Evolutionary conservation across 2,329 filamentous ascomycete species (phyloP), one percentile per base, ranked within the genome.

Genomic region (Aspergillus eucalypticola): DNA sequence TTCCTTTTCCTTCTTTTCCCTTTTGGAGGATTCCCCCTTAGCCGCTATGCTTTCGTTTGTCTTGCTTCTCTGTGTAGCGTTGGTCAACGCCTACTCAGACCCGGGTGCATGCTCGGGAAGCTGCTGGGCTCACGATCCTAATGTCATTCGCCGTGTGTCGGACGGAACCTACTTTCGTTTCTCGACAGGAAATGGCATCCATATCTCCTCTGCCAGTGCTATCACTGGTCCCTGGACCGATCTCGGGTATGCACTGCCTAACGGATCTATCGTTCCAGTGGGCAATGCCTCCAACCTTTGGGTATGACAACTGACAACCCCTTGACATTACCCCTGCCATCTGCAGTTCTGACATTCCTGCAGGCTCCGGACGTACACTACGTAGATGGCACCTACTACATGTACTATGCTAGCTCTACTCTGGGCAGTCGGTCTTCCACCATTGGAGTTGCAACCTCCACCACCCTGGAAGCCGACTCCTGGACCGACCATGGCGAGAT

Each of bases 301-400:
- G 83, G 79, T 81, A 19, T 35, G 53, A 55, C 53, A 46, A 35
- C 32, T 5, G 32, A 13, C 32, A 35, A 2, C 4, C 29, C 10
- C 27, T 32, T 23, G n/a, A 17, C 53, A 8, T 35, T 32, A 27
- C 23, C 35, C 17, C 15, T 7, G 35, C 21, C n/a, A 25, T 29
- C 52, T 42, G 42, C 41, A 46, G 25, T 21, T 8, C 56, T 19
- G 25, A 55, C 39, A 46, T 55, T 46, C 39, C 41, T 23, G 15
- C 42, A 88, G 86, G 88, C 88, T 7, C 88, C 88, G 0, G 87
- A 90, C 67, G 83, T 90, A 8, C 74, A 78, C 44, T 78, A 83
- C 35, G 78, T 89, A 17, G 83, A 82, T 59, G 76, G 75, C 57
- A 79, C 78, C 0, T 90, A 89, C 77, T 85, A 88, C 67, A 75